Base-by-base conservation (phyloP, 176 grass and related monocot genomes). In the Tillandsia fasciculata region DNA sequence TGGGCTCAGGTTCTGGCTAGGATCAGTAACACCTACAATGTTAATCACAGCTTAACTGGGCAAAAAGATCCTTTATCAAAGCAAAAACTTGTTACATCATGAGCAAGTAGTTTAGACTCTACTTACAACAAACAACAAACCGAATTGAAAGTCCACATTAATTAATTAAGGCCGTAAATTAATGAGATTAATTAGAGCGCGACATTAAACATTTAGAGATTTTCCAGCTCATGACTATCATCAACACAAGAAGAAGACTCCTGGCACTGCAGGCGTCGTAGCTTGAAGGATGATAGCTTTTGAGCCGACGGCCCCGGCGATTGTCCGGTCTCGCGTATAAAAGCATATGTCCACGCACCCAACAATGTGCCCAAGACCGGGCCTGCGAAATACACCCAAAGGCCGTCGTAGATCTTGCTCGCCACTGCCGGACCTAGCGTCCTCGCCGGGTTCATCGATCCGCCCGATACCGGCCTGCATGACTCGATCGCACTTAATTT, bases 381-480 rank as follows among this genome's bases (percentile, higher is more conserved):
- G 5, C 89, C 94, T 0, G 93, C n/a, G 66, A 99, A 93, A 76
- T 99, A 99, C 64, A 99, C 74, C 94, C 94, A 99, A 12, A 99
- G 90, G 8, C 82, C 85, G 2, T 73, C 15, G 84, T 74, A 99
- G 12, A 66, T 47, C 64, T 77, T 80, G 94, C 90, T 99, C 17
- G 90, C 94, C 52, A 99, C 75, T 72, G 95, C 95, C 63, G 95
- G 95, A 11, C 84, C 95, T 68, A 94, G 82, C 10, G 95, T 93
- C 84, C 95, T 80, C 58, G 87, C 95, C 15, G 95, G 95, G 74
- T 99, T 99, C 95, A 94, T 99, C 51, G 95, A 99, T 76, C 95
- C 95, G 56, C 95, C 95, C 2, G 95, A 99, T 20, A 99, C 72
- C 1, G 95, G 78, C 95, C 95, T 99, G 87, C 87, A 90, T 72